A percentile compares a stretch with the other conserved stretches of the same genome.
Evolutionary conservation across 768 basidiomycete species (phyloP).

Genomic region (Termitomyces sp.): DNA sequence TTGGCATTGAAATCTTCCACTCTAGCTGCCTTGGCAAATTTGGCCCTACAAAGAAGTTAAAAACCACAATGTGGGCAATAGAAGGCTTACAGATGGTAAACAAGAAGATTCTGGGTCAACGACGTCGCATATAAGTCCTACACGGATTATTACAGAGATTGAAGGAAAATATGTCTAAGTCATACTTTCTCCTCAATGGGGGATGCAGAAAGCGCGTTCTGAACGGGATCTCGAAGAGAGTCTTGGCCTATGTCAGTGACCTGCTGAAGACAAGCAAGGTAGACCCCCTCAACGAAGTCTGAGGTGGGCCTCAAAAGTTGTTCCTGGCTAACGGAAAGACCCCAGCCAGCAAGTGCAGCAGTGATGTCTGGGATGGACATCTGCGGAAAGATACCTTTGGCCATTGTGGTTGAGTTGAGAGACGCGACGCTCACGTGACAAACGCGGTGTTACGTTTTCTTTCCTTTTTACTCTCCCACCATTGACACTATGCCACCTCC

Average conservation of each 20-base stretch:
- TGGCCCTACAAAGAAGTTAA: conserved; percentile 38
- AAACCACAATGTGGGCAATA: neutral
- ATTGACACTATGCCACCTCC: conserved; percentile 16
- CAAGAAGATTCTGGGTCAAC: conserved; percentile 58
- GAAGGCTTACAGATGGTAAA: conserved; percentile 61
- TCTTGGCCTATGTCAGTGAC: conserved; percentile 63
- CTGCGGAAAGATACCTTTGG: conserved; percentile 57
- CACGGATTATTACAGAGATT: neutral
- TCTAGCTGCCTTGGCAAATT: conserved; percentile 70
- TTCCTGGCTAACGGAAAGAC: conserved; percentile 59
- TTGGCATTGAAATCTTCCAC: conserved; percentile 74
- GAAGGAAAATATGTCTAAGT: neutral
- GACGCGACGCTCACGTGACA: conserved; percentile 4
- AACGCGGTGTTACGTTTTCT: neutral
- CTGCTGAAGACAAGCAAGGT: conserved; percentile 68
- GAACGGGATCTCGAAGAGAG: conserved; percentile 53
- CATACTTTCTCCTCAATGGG: conserved; percentile 53
- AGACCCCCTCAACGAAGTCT: conserved; percentile 71
- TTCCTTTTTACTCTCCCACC: neutral
- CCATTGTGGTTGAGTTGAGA: conserved; percentile 27
- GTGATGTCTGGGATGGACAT: conserved; percentile 66
- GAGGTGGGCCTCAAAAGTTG: conserved; percentile 65
- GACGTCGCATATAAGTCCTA: conserved; percentile 68
- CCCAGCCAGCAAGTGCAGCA: conserved; percentile 63
- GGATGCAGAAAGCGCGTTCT: conserved; percentile 48